phyloP scores from a whole-genome alignment of 208 protist genomes.

The Crithidia acanthocephali region DNA sequence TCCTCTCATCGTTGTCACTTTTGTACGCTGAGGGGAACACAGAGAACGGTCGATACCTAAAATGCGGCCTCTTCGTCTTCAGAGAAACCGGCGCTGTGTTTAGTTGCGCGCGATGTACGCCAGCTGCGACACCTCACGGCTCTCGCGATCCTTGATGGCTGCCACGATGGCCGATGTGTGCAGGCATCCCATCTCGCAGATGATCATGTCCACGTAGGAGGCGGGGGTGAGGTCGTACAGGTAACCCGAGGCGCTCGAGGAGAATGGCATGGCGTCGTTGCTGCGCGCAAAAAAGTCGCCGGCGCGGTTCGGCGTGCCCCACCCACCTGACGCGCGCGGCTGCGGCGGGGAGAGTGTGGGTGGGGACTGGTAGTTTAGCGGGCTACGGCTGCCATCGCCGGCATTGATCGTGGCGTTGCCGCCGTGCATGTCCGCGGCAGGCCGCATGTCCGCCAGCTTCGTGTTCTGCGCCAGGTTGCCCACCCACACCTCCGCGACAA shows the following conservation, averaged over 20 bases:
- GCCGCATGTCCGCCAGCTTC: conserved; percentile 61
- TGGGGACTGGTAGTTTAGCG: conserved; percentile 24
- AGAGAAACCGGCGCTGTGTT: not conserved
- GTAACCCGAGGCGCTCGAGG: conserved; percentile 57
- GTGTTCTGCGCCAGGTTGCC: conserved; percentile 97
- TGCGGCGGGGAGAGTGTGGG: conserved; percentile 29
- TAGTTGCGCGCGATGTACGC: conserved; percentile 31
- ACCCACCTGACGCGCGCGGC: conserved; percentile 21
- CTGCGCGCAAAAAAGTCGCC: conserved; percentile 11
- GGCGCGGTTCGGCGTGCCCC: conserved; percentile 24
- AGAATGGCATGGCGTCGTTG: conserved; percentile 17
- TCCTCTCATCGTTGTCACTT: no score
- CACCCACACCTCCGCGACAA: conserved; percentile 95
- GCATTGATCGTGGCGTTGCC: conserved; percentile 6
- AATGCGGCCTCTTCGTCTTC: no score
- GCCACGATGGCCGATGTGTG: conserved; percentile 81
- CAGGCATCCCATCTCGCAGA: conserved; percentile 86
- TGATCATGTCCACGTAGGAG: conserved; percentile 82
- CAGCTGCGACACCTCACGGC: conserved; percentile 41
- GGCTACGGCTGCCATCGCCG: conserved; percentile 23
- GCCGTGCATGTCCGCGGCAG: conserved; percentile 20
- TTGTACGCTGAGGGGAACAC: no score
- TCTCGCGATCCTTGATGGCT: conserved; percentile 70
- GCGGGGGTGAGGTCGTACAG: conserved; percentile 86
- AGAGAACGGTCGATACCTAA: no score